These are phyloP conservation scores for Sclerotinia nivalis DNA, from an alignment of 2,329 filamentous ascomycete species.

Conservation along the genomic window DNA sequence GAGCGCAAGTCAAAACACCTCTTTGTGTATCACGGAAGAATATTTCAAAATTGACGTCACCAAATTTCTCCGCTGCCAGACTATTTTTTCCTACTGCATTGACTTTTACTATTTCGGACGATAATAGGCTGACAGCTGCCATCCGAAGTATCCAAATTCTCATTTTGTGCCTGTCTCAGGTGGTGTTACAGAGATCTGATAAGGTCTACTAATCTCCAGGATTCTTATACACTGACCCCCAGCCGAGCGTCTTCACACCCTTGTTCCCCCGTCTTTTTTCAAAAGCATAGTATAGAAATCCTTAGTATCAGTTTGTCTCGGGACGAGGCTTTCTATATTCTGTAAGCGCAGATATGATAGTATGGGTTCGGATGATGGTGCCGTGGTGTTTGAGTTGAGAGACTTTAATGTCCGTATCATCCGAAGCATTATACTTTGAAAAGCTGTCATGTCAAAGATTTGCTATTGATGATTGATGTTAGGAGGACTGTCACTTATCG, in stretches of 20 bases:
- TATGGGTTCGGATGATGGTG: neutral
- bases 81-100: neutral
- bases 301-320: neutral
- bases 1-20: neutral
- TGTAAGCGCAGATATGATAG: neutral
- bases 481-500: too few relatives aligned
- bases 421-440: neutral
- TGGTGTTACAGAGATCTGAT: conserved; percentile 6
- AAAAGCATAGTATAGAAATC: neutral
- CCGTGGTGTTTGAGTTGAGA: too few relatives aligned
- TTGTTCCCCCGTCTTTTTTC: neutral
- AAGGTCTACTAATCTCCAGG: neutral
- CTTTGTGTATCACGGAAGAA: neutral
- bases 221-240: neutral
- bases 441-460: too few relatives aligned
- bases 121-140: neutral
- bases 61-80: neutral
- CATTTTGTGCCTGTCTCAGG: neutral
- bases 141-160: neutral
- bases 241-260: neutral
- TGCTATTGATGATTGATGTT: neutral
- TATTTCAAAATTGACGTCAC: neutral
- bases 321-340: neutral
- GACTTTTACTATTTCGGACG: neutral
- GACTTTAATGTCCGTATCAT: neutral